Conservation (phyloP, 2,329 filamentous ascomycete species). For the Cladosporium cucumerinum region DNA sequence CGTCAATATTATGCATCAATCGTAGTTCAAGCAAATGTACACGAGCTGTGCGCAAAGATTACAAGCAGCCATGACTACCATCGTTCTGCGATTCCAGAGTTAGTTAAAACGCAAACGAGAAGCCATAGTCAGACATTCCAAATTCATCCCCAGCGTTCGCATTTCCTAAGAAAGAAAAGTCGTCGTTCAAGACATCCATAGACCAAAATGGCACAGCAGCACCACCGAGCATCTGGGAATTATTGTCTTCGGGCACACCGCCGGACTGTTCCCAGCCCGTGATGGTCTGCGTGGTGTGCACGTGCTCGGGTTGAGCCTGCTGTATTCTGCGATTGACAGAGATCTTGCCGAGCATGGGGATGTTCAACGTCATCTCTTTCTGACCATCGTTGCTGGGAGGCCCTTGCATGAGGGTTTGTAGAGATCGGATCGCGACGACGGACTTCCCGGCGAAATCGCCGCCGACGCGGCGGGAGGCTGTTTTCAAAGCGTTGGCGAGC, state of each 20-base stretch:
- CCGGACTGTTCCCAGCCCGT: slow-evolving; percentile 3
- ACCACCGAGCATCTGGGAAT: not conserved
- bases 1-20: not conserved
- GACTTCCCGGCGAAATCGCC: slow-evolving; percentile 25
- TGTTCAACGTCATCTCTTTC: slow-evolving; percentile 5
- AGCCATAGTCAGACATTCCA: not conserved
- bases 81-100: not conserved
- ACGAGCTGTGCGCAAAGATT: too few relatives aligned
- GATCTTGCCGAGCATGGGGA: slow-evolving; percentile 7
- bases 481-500: slow-evolving; percentile 22
- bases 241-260: not conserved
- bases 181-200: slow-evolving; percentile 10
- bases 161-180: not conserved
- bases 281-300: not conserved
- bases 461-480: slow-evolving; percentile 19
- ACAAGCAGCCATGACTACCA: too few relatives aligned
- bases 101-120: not conserved
- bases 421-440: slow-evolving; percentile 21
- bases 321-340: not conserved
- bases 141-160: not conserved
- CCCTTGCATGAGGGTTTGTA: slow-evolving; percentile 19
- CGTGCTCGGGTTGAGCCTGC: not conserved
- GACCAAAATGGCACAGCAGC: slow-evolving; percentile 5
- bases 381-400: not conserved
- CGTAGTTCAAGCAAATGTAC: not conserved